A percentile compares a stretch with the other conserved stretches of the same genome.
These are phyloP conservation scores for Clarireedia sp. DNA, from an alignment of 2,329 filamentous ascomycete species.

Conservation along the genomic window DNA sequence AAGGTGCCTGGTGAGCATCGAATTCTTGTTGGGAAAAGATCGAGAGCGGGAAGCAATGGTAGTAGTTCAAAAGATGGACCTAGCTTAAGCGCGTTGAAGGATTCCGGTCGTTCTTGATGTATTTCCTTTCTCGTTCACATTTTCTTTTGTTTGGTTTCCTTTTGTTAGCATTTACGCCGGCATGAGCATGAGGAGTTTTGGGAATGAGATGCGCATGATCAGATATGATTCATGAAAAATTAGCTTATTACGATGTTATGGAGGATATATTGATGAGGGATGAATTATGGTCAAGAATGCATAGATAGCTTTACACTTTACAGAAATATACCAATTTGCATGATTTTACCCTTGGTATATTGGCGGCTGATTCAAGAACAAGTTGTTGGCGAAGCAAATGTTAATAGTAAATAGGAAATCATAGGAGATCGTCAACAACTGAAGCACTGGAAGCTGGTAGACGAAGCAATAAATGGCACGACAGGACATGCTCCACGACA, in stretches of 20 bases:
- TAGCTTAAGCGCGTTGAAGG: slow-evolving; percentile 1
- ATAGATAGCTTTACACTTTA: not conserved
- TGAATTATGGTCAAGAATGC: not conserved
- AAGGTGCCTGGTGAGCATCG: slow-evolving; percentile 7
- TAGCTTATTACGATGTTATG: not conserved
- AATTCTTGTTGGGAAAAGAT: slow-evolving; percentile 9
- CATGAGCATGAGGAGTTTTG: not conserved
- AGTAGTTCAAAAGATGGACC: slow-evolving; percentile 12
- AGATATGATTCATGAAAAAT: not conserved
- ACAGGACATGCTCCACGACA: not conserved
- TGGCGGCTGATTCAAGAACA: too few species aligned
- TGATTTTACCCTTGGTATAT: not conserved
- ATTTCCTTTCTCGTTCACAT: not conserved
- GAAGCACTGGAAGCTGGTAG: too few species aligned
- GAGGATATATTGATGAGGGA: not conserved
- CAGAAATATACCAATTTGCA: not conserved
- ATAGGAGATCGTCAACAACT: too few species aligned
- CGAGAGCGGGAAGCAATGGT: slow-evolving; percentile 14
- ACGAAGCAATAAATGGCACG: not conserved
- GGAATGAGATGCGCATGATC: not conserved
- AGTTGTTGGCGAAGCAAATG: too few species aligned
- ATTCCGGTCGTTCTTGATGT: not conserved
- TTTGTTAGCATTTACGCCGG: not conserved
- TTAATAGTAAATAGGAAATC: too few species aligned
- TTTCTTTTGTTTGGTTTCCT: not conserved